Conservation (phyloP, 2,329 filamentous ascomycete genomes). For the Canariomyces notabilis region DNA sequence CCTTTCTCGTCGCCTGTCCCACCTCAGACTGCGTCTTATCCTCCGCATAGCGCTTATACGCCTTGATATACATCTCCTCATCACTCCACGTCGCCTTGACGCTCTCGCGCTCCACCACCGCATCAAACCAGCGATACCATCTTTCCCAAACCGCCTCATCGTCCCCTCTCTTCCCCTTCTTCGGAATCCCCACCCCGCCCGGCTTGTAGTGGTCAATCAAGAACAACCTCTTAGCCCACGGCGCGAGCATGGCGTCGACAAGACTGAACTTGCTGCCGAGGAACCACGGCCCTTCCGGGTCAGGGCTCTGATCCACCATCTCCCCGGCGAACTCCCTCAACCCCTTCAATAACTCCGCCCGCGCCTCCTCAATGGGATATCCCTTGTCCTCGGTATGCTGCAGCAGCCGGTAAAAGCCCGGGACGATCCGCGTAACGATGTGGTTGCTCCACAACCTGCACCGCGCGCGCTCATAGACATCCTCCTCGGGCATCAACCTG, state of each 20-base stretch:
- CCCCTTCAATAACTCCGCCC: slow-evolving; percentile 52
- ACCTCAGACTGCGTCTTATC: slow-evolving; percentile 59
- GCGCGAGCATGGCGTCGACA: slow-evolving; percentile 66
- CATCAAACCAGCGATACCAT: slow-evolving; percentile 61
- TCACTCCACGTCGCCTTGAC: slow-evolving; percentile 65
- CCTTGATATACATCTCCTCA: slow-evolving; percentile 59
- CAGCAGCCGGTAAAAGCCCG: slow-evolving; percentile 60
- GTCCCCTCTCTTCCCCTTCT: slow-evolving; percentile 33
- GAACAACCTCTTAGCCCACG: slow-evolving; percentile 68
- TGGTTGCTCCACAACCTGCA: slow-evolving; percentile 72
- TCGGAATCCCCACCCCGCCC: slow-evolving; percentile 45
- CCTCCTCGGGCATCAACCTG: slow-evolving; percentile 47
- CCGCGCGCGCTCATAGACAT: slow-evolving; percentile 57
- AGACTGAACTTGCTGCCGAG: slow-evolving; percentile 58
- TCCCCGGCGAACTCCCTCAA: slow-evolving; percentile 57
- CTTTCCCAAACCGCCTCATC: slow-evolving; percentile 57
- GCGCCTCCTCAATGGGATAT: slow-evolving; percentile 47
- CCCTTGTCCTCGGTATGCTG: slow-evolving; percentile 49
- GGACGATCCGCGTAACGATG: slow-evolving; percentile 60
- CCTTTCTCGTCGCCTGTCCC: slow-evolving; percentile 57
- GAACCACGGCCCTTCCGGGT: slow-evolving; percentile 58
- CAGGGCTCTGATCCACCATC: slow-evolving; percentile 50
- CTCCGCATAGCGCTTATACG: slow-evolving; percentile 64
- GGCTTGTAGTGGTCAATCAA: slow-evolving; percentile 70
- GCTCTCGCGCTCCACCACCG: slow-evolving; percentile 55